Base-by-base conservation (phyloP, 1,284 basidiomycete genomes). In the Leccinum pachyderme region DNA sequence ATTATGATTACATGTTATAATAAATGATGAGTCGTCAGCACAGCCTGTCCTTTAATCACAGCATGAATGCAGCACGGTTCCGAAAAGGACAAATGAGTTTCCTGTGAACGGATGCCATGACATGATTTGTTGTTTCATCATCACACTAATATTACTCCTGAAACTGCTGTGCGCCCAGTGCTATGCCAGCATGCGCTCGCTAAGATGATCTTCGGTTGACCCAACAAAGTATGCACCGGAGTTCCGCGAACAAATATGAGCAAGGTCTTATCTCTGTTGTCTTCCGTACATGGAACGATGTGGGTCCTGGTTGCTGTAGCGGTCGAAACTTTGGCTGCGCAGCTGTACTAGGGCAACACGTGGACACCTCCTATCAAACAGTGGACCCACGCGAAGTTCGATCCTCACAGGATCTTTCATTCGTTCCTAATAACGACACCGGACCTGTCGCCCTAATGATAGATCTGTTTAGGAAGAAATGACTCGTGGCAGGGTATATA, bases 231-330 rank as follows among this genome's bases (percentile, higher is more conserved):
- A 32, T 51, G 33, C 31, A 32, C n/a, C 32, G 35, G 35, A 47
- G 24, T 35, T 59, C 13, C 27, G 13, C 5, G 41, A 3, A 13
- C 35, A 24, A 43, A 37, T 50, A 53, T 59, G 53, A 51, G 24
- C 25, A 12, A 46, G 11, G 1, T 5, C 46, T 28, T 39, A 52
- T 64, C 35, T 15, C 18, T 8, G 39, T 43, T 50, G 4, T n/a
- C 46, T 53, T 39, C 37, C 53, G 44, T 45, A 66, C 55, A 49
- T 47, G 41, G 52, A 5, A 7, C 27, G 44, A 55, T 62, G 63
- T 67, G 24, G 61, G 63, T 61, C 65, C 63, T 41, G 45, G 50
- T 56, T 67, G 55, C 61, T 63, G 62, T 61, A 28, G 8, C 37
- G 2, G 7, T 15, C 4, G 45, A 43, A 24, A 45, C 15, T 2